These are phyloP conservation scores for Penicillium bialowiezense DNA, from an alignment of 495 filamentous ascomycete species.

Conservation along the genomic window DNA sequence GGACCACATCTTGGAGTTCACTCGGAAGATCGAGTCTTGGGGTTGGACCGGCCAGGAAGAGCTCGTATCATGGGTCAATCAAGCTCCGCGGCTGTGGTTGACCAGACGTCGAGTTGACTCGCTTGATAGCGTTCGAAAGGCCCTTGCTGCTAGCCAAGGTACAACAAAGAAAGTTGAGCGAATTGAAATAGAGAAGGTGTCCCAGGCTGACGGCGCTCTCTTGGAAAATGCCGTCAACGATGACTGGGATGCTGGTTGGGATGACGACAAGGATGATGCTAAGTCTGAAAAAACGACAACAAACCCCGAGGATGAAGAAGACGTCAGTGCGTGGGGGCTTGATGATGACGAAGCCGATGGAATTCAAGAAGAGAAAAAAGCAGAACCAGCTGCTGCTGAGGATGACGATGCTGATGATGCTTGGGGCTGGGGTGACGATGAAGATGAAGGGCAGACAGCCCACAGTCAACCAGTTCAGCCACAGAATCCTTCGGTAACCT, in stretches of 20 bases:
- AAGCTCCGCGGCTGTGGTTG: constrained; percentile 79
- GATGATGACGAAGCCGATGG: constrained; percentile 52
- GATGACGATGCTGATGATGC: constrained; percentile 54
- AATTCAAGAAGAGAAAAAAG: constrained; percentile 25
- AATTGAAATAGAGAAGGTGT: constrained; percentile 77
- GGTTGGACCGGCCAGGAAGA: constrained; percentile 67
- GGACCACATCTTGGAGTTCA: constrained; percentile 58
- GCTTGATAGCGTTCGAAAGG: constrained; percentile 67
- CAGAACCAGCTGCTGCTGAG: constrained; percentile 11
- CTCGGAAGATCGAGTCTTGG: constrained; percentile 55
- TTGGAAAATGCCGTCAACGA: constrained; percentile 52
- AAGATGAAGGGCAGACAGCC: constrained; percentile 31
- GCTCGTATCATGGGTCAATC: constrained; percentile 75
- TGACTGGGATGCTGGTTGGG: constrained; percentile 78
- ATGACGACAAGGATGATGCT: constrained; percentile 55
- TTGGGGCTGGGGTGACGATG: constrained; percentile 74
- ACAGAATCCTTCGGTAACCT: constrained; percentile 12
- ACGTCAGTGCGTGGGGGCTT: constrained; percentile 63
- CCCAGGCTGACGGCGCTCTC: constrained; percentile 62
- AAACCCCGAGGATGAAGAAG: constrained; percentile 47
- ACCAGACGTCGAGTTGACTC: constrained; percentile 76
- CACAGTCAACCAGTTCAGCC: constrained; percentile 11
- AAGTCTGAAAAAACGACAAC: constrained; percentile 17
- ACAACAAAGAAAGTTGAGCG: constrained; percentile 68
- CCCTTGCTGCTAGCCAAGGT: constrained; percentile 62